phyloP scores from a whole-genome alignment of 2,329 filamentous ascomycete genomes.

The Stromatinia cepivora region DNA sequence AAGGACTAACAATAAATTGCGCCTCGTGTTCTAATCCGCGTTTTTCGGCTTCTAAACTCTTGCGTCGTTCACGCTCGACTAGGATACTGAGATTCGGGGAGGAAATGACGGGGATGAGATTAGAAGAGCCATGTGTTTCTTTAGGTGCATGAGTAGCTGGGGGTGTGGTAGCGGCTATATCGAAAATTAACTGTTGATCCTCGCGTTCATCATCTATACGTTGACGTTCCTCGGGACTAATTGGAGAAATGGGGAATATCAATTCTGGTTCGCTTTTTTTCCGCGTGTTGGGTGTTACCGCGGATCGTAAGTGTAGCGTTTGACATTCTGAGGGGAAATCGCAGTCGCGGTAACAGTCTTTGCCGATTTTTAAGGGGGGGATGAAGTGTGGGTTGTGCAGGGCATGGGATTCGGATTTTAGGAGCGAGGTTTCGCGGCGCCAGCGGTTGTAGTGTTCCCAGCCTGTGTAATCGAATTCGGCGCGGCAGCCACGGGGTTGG shows the following conservation, averaged over 20 bases:
- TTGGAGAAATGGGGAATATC: constrained; percentile 4
- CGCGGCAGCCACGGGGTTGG: constrained; percentile 18
- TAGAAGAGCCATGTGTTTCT: not conserved
- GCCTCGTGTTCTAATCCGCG: constrained; percentile 20
- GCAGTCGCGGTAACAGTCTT: constrained; percentile 22
- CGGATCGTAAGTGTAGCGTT: not conserved
- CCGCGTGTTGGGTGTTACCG: not conserved
- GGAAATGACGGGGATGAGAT: not conserved
- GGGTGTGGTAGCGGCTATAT: constrained; percentile 19
- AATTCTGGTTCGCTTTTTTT: constrained; percentile 16
- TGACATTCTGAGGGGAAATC: constrained; percentile 23
- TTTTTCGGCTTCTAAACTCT: constrained; percentile 18
- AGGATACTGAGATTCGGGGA: not conserved
- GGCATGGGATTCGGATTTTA: constrained; percentile 9
- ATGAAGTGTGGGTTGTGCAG: not conserved
- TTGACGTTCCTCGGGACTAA: constrained; percentile 1
- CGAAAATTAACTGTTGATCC: constrained; percentile 17
- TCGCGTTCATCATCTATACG: constrained; percentile 12
- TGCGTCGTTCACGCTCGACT: constrained; percentile 14
- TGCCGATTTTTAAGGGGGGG: constrained; percentile 6
- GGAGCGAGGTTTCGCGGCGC: constrained; percentile 15
- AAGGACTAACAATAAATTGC: constrained; percentile 15
- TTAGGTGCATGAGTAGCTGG: not conserved
- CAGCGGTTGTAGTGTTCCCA: constrained; percentile 24
- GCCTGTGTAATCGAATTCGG: constrained; percentile 28